These are phyloP conservation scores for Tolypocladium ovalisporum DNA, from an alignment of 2,329 filamentous ascomycete species.

Conservation along the genomic window DNA sequence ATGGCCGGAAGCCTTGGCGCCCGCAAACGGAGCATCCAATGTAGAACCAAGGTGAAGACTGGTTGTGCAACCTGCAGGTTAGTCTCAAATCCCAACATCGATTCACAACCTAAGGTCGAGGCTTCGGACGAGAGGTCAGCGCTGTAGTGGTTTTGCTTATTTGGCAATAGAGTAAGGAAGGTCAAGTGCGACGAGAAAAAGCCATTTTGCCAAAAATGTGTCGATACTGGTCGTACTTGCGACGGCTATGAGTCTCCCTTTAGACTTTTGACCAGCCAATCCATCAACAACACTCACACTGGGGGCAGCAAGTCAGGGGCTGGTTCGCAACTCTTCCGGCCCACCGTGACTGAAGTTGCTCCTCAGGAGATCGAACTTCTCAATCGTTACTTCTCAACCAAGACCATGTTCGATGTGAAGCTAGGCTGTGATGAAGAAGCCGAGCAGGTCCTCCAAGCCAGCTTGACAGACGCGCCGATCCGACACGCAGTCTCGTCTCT, in stretches of 20 bases:
- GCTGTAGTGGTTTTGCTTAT: constrained; percentile 7
- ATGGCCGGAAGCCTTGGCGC: constrained; percentile 1
- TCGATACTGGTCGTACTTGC: constrained; percentile 27
- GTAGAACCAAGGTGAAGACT: constrained; percentile 25
- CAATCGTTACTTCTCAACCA: constrained; percentile 28
- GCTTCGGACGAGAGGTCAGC: background rate
- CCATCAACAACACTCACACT: background rate
- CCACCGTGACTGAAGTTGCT: constrained; percentile 7
- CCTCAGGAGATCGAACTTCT: constrained; percentile 21
- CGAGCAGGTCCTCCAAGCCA: constrained; percentile 26
- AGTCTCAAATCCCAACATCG: constrained; percentile 11
- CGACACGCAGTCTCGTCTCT: constrained; percentile 29
- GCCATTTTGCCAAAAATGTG: constrained; percentile 22
- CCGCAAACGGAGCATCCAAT: constrained; percentile 14
- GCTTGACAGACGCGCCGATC: constrained; percentile 21
- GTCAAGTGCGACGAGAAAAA: constrained; percentile 27
- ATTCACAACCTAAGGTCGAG: background rate
- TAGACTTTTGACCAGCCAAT: constrained; percentile 12
- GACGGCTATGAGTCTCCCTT: constrained; percentile 31
- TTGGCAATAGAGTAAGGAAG: constrained; percentile 19
- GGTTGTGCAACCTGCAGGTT: constrained; percentile 32
- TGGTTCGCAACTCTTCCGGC: constrained; percentile 8
- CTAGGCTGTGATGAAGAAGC: constrained; percentile 27
- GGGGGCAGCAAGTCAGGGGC: constrained; percentile 1
- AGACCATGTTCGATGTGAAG: constrained; percentile 27